phyloP scores from a whole-genome alignment of 2,329 filamentous ascomycete genomes.

The Magnaporthiopsis poae region DNA sequence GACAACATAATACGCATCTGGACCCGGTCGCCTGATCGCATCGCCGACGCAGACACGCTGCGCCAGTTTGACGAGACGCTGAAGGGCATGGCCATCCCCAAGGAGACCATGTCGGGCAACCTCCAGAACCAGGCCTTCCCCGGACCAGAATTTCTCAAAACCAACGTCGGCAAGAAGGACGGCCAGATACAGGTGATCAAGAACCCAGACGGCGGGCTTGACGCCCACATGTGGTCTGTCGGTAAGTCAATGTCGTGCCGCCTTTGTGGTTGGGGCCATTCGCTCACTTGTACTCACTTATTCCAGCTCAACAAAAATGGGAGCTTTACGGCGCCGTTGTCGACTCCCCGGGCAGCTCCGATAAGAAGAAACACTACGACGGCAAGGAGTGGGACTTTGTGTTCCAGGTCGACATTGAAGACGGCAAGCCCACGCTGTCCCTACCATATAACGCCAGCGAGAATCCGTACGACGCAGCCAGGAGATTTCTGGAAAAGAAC shows the following conservation, averaged over 20 bases:
- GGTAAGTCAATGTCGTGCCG: constrained; percentile 21
- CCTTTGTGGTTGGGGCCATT: background rate
- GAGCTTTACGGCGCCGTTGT: constrained; percentile 88
- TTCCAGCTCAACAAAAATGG: constrained; percentile 57
- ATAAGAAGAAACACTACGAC: constrained; percentile 64
- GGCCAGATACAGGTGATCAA: constrained; percentile 89
- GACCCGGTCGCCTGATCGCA: constrained; percentile 57
- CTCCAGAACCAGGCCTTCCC: constrained; percentile 90
- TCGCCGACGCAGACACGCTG: constrained; percentile 59
- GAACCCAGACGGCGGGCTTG: constrained; percentile 70
- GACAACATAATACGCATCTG: constrained; percentile 81
- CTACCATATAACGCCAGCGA: constrained; percentile 88
- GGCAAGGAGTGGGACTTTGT: constrained; percentile 92
- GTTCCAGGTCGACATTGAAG: constrained; percentile 92
- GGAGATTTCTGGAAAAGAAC: constrained; percentile 82
- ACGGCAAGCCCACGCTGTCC: constrained; percentile 84
- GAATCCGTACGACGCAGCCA: constrained; percentile 84
- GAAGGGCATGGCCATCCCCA: constrained; percentile 73
- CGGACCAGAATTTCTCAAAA: constrained; percentile 73
- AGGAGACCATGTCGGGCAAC: constrained; percentile 63
- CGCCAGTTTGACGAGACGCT: constrained; percentile 73
- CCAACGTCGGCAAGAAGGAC: constrained; percentile 83
- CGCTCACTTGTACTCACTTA: background rate
- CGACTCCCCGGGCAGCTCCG: constrained; percentile 73
- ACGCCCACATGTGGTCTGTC: constrained; percentile 79